phyloP scores from a whole-genome alignment of 2,329 filamentous ascomycete species.

The Zymoseptoria brevis region DNA sequence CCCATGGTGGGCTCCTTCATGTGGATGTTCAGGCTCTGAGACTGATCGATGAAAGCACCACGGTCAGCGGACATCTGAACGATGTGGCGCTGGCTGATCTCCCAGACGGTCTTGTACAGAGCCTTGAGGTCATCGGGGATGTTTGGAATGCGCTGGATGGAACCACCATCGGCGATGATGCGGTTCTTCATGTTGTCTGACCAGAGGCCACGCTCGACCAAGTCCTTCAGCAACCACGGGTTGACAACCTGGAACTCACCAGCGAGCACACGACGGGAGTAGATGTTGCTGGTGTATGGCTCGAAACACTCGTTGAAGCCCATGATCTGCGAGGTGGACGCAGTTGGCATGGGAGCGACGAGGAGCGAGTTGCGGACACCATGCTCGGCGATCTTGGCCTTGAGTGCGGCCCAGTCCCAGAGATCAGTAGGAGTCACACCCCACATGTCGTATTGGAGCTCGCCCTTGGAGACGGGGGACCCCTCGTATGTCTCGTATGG shows the following conservation, averaged over 20 bases:
- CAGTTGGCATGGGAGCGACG: constrained; percentile 95
- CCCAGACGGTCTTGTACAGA: constrained; percentile 99
- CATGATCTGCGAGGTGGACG: constrained; percentile 92
- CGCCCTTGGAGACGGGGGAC: constrained; percentile 87
- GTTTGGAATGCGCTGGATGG: constrained; percentile 93
- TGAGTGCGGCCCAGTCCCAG: constrained; percentile 90
- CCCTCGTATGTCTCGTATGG: constrained; percentile 86
- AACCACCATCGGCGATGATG: constrained; percentile 94
- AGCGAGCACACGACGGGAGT: constrained; percentile 93
- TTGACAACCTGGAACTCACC: constrained; percentile 99
- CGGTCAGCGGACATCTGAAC: constrained; percentile 98
- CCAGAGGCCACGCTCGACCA: constrained; percentile 96
- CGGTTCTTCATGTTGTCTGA: constrained; percentile 99
- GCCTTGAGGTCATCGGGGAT: constrained; percentile 93
- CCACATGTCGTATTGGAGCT: constrained; percentile 99
- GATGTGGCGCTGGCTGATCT: constrained; percentile 91
- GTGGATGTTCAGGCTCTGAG: constrained; percentile 98
- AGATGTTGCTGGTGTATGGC: constrained; percentile 99
- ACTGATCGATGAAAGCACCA: constrained; percentile 98
- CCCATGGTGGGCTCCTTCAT: constrained; percentile 99
- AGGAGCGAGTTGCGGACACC: constrained; percentile 94
- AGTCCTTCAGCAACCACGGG: constrained; percentile 95
- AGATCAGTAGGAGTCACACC: constrained; percentile 84
- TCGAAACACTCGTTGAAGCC: constrained; percentile 99
- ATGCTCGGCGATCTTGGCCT: constrained; percentile 83